Conservation (phyloP, 2,329 filamentous ascomycete species). For the Monilinia fructigena region DNA sequence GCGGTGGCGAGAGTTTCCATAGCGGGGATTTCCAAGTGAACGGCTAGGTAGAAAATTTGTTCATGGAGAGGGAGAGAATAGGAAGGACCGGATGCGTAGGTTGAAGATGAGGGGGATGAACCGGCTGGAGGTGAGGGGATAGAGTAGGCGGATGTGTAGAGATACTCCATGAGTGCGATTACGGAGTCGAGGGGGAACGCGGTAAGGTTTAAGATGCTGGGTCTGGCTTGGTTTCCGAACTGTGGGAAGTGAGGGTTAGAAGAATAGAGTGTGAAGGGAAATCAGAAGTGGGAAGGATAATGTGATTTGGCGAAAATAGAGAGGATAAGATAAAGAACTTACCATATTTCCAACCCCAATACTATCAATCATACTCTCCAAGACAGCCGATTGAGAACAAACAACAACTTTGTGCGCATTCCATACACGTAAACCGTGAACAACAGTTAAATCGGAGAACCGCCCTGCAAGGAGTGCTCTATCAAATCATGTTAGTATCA, state of each 20-base stretch:
- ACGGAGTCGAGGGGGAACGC: conserved; percentile 23
- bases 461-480: conserved; percentile 32
- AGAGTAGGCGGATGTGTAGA: conserved; percentile 32
- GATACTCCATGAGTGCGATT: conserved; percentile 30
- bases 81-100: neutral
- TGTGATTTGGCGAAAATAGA: too few species aligned
- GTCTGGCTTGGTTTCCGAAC: neutral
- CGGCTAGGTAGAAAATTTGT: conserved; percentile 29
- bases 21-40: conserved; percentile 23
- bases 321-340: neutral
- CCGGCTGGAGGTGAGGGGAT: conserved; percentile 6
- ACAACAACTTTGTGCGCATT: conserved; percentile 34
- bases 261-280: neutral
- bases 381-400: conserved; percentile 31
- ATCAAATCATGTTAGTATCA: neutral
- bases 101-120: conserved; percentile 20
- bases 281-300: conserved; percentile 5
- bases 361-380: conserved; percentile 28
- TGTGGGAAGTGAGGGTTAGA: conserved; percentile 3
- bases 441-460: conserved; percentile 34
- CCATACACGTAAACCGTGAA: conserved; percentile 30
- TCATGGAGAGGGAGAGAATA: conserved; percentile 29
- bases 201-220: conserved; percentile 26
- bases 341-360: neutral
- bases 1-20: conserved; percentile 23